Percentiles rank a stretch among this genome's conserved stretches.
These are phyloP conservation scores for Fusarium buharicum DNA, from an alignment of 2,329 filamentous ascomycete species.

Conservation along the genomic window DNA sequence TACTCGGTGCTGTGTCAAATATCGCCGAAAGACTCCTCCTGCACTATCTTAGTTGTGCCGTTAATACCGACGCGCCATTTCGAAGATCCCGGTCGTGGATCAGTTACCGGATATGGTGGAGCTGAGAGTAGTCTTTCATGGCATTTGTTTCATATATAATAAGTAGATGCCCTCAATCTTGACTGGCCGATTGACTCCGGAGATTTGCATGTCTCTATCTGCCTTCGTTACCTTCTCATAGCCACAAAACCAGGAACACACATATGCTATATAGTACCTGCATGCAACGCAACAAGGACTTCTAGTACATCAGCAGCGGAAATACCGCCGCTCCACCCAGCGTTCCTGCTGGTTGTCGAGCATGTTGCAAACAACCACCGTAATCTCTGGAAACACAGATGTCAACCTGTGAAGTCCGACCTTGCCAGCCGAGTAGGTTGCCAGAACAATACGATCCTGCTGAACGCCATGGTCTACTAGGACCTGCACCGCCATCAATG, in stretches of 20 bases:
- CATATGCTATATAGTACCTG: slow-evolving; percentile 22
- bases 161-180: slow-evolving; percentile 5
- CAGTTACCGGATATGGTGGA: slow-evolving; percentile 15
- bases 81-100: slow-evolving; percentile 22
- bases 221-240: slow-evolving; percentile 1
- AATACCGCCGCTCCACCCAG: slow-evolving; percentile 91
- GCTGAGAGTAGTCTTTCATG: neutral
- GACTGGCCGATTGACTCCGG: slow-evolving; percentile 5
- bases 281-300: neutral
- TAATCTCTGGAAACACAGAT: slow-evolving; percentile 87
- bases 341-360: slow-evolving; percentile 84
- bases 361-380: slow-evolving; percentile 85
- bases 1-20: slow-evolving; percentile 7
- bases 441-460: slow-evolving; percentile 87
- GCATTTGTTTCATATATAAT: slow-evolving; percentile 2
- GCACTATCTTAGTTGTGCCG: slow-evolving; percentile 8
- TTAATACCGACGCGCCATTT: slow-evolving; percentile 24
- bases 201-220: slow-evolving; percentile 1
- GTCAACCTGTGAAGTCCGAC: slow-evolving; percentile 86
- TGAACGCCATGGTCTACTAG: slow-evolving; percentile 91
- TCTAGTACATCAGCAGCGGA: slow-evolving; percentile 73
- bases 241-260: neutral
- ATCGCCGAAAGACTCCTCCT: slow-evolving; percentile 25
- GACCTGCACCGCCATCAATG: slow-evolving; percentile 95
- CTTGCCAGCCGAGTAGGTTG: slow-evolving; percentile 89